These are phyloP conservation scores for Azolla pinnata DNA, from an alignment of 75 land plant species.

Conservation along the genomic window DNA sequence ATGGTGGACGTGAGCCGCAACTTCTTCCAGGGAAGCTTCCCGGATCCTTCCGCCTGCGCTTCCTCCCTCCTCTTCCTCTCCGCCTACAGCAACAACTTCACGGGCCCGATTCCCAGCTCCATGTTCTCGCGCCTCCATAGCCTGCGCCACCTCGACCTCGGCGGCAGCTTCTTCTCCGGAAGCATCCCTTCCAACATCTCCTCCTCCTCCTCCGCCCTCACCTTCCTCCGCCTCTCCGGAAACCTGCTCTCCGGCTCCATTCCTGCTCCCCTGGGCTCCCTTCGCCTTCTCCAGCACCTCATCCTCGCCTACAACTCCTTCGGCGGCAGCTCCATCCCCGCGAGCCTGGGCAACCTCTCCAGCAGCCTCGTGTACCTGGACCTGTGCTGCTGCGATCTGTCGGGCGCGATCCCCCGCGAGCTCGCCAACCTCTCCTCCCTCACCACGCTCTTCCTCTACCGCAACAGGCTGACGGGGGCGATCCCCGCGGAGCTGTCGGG, in stretches of 20 bases:
- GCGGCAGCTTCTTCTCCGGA: constrained; percentile 35
- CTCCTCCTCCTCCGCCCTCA: constrained; percentile 19
- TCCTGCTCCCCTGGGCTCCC: constrained; percentile 31
- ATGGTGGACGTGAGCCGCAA: constrained; percentile 50
- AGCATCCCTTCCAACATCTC: constrained; percentile 31
- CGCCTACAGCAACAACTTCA: constrained; percentile 22
- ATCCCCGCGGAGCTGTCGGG: constrained; percentile 26
- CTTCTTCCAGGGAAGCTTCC: constrained; percentile 34
- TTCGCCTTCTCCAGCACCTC: constrained; percentile 26
- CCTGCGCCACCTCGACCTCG: constrained; percentile 28
- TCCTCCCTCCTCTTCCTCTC: constrained; percentile 10
- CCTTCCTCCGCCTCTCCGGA: constrained; percentile 35
- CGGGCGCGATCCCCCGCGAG: constrained; percentile 29
- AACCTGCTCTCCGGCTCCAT: constrained; percentile 32
- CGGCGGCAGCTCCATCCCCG: constrained; percentile 22
- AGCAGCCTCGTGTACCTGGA: constrained; percentile 8
- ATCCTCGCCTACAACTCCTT: constrained; percentile 31
- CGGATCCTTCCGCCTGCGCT: constrained; percentile 7
- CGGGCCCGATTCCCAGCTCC: constrained; percentile 32
- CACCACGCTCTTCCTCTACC: constrained; percentile 25
- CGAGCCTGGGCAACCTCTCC: constrained; percentile 11
- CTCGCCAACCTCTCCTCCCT: constrained; percentile 37
- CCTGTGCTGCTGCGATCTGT: constrained; percentile 38
- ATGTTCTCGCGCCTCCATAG: constrained; percentile 17
- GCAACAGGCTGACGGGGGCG: constrained; percentile 46